Percentiles rank a stretch among this genome's conserved stretches.
Evolutionary conservation across 2,329 filamentous ascomycete species (phyloP).

Genomic region (Didymella exigua): DNA sequence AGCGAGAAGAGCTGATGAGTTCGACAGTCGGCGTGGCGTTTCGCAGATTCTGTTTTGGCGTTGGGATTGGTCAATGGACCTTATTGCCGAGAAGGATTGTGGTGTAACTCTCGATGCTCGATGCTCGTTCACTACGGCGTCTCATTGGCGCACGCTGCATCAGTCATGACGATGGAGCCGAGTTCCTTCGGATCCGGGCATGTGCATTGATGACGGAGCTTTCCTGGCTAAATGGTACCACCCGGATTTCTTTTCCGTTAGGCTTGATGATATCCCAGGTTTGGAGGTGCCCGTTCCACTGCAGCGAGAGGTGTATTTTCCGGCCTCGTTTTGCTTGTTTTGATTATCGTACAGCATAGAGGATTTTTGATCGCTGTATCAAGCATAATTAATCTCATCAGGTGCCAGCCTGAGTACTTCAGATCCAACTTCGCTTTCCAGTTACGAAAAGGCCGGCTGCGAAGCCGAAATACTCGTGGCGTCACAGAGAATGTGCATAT

Average conservation of each 20-base stretch:
- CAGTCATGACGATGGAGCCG: background rate
- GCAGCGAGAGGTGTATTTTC: background rate
- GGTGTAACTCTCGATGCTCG: background rate
- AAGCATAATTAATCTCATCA: background rate
- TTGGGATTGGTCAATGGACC: background rate
- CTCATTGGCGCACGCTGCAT: background rate
- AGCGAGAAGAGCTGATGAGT: slow-evolving; percentile 18
- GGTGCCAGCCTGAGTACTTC: background rate
- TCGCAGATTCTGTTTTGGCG: background rate
- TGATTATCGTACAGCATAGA: background rate
- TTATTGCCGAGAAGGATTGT: background rate
- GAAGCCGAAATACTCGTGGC: too few species aligned
- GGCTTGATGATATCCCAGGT: background rate
- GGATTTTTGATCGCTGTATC: background rate
- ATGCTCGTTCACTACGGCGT: background rate
- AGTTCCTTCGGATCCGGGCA: background rate
- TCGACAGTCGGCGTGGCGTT: background rate
- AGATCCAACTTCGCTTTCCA: background rate
- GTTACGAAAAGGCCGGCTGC: too few species aligned
- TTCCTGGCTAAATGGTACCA: background rate
- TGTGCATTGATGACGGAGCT: background rate
- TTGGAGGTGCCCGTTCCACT: background rate
- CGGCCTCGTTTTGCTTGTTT: background rate
- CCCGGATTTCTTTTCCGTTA: background rate
- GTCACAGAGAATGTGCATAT: too few species aligned